Evolutionary conservation across 1,284 basidiomycete species (phyloP).

Genomic region (Tilletia caries): DNA sequence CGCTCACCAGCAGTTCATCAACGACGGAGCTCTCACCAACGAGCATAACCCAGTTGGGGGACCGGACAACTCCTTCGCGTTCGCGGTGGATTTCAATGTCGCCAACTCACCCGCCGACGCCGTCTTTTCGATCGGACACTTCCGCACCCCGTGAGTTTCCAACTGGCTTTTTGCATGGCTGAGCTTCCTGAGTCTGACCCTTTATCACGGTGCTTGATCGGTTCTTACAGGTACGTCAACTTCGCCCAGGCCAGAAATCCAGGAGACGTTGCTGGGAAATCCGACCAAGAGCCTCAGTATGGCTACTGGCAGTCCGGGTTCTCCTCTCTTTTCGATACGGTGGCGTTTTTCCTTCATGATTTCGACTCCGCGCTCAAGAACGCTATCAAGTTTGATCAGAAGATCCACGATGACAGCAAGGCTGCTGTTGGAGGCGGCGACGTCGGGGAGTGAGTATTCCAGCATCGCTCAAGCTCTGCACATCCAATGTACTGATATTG

Average conservation of each 20-base stretch:
- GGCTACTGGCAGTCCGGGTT: constrained; percentile 47
- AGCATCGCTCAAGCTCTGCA: no score
- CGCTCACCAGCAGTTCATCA: constrained; percentile 40
- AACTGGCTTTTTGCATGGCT: background rate
- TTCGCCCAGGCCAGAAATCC: constrained; percentile 29
- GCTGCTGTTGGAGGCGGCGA: constrained; percentile 40
- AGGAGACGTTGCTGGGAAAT: no score
- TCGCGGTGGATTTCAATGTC: constrained; percentile 41
- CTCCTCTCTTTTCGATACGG: constrained; percentile 52
- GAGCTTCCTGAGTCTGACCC: background rate
- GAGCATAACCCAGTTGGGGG: constrained; percentile 36
- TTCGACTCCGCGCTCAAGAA: constrained; percentile 63
- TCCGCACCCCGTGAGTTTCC: constrained; percentile 28
- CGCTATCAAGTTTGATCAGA: constrained; percentile 52
- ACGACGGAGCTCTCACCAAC: constrained; percentile 32
- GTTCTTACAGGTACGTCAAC: constrained; percentile 32
- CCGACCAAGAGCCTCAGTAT: constrained; percentile 43
- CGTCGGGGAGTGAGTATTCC: constrained; percentile 23
- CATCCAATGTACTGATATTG: no score
- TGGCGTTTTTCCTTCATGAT: constrained; percentile 59
- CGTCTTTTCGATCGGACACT: constrained; percentile 42
- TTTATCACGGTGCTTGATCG: background rate
- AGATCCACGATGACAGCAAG: constrained; percentile 40
- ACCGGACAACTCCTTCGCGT: constrained; percentile 46
- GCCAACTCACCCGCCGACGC: constrained; percentile 33